Percentiles rank a stretch among this genome's conserved stretches.
phyloP scores from a whole-genome alignment of 306 rosid genomes.

The Vachellia collinsii region DNA sequence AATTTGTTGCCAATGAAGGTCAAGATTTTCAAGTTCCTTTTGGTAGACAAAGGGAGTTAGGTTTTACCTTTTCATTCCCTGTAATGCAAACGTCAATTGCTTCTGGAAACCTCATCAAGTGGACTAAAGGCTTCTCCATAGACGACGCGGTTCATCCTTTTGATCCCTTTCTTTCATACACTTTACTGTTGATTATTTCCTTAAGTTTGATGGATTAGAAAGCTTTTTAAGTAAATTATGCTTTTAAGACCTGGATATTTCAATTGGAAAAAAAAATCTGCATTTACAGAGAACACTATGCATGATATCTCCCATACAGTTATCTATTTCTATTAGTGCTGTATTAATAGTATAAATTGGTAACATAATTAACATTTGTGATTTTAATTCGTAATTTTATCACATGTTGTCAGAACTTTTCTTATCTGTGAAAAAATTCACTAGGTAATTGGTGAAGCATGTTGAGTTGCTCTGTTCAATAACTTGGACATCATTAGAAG shows the following conservation, averaged over 20 bases:
- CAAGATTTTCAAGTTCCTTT: conserved; percentile 66
- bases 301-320: background rate
- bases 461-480: background rate
- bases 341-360: background rate
- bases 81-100: conserved; percentile 80
- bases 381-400: background rate
- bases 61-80: conserved; percentile 98
- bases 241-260: background rate
- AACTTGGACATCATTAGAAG: background rate
- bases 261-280: background rate
- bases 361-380: background rate
- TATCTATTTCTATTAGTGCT: background rate
- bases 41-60: conserved; percentile 90
- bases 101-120: conserved; percentile 87
- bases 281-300: background rate
- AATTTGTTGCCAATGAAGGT: conserved; percentile 82
- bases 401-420: background rate
- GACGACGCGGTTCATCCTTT: conserved; percentile 60
- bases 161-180: conserved; percentile 38
- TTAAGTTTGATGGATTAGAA: background rate
- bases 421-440: background rate
- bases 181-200: conserved; percentile 25
- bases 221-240: background rate
- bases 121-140: conserved; percentile 96
- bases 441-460: background rate